Percentiles rank a stretch among this genome's conserved stretches.
These are phyloP conservation scores for Sarocladium oryzae DNA, from an alignment of 2,329 filamentous ascomycete species.

Conservation along the genomic window DNA sequence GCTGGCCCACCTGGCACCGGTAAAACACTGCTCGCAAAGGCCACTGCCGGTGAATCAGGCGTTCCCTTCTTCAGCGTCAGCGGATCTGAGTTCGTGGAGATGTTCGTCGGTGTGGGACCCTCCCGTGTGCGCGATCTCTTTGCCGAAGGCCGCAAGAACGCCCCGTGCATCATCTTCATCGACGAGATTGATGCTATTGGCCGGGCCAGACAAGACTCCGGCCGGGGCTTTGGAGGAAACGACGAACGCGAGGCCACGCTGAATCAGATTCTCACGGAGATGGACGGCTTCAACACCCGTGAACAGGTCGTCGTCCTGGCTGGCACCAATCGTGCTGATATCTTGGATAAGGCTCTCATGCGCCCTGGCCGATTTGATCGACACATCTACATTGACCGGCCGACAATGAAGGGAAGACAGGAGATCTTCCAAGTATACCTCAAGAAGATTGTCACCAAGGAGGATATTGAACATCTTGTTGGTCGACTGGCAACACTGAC, in stretches of 20 bases:
- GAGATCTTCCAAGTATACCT: slow-evolving; percentile 96
- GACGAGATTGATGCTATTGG: slow-evolving; percentile 99
- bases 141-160: slow-evolving; percentile 87
- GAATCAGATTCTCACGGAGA: slow-evolving; percentile 97
- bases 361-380: slow-evolving; percentile 94
- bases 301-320: slow-evolving; percentile 96
- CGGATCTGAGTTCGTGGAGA: slow-evolving; percentile 98
- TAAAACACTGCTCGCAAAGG: slow-evolving; percentile 96
- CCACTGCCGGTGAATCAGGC: slow-evolving; percentile 91
- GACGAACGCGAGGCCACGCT: slow-evolving; percentile 95
- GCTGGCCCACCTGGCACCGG: slow-evolving; percentile 97
- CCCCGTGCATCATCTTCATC: slow-evolving; percentile 98
- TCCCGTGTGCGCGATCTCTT: slow-evolving; percentile 94
- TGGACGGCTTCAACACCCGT: slow-evolving; percentile 97
- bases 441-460: slow-evolving; percentile 87
- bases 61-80: slow-evolving; percentile 98
- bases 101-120: slow-evolving; percentile 98
- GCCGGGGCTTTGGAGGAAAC: slow-evolving; percentile 71
- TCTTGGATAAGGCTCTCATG: slow-evolving; percentile 93
- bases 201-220: slow-evolving; percentile 76
- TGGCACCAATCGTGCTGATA: slow-evolving; percentile 91
- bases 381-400: slow-evolving; percentile 90
- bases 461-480: slow-evolving; percentile 80
- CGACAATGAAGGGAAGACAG: slow-evolving; percentile 93
- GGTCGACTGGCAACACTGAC: slow-evolving; percentile 88